phyloP scores from a whole-genome alignment of 352 stramenopile species.

The Phytophthora boehmeriae region DNA sequence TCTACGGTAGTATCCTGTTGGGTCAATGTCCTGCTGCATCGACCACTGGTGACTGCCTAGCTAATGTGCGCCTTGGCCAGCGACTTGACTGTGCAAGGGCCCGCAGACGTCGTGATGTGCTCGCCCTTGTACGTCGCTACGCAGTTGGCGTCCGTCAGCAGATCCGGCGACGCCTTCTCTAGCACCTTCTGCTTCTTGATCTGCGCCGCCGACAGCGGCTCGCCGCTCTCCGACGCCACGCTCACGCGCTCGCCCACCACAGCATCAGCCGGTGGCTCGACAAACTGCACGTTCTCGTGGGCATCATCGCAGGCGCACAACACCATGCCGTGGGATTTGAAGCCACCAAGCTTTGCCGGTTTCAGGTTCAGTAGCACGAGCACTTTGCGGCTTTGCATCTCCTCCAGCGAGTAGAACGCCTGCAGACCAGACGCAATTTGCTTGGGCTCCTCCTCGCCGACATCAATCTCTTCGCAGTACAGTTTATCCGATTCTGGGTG shows the following conservation, averaged over 20 bases:
- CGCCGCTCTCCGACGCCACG: slow-evolving; percentile 72
- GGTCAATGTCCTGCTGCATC: not conserved
- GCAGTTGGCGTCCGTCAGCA: slow-evolving; percentile 68
- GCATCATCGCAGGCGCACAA: slow-evolving; percentile 91
- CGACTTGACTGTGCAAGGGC: slow-evolving; percentile 62
- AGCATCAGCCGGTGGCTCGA: slow-evolving; percentile 93
- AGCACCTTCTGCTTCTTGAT: slow-evolving; percentile 91
- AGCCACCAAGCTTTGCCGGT: slow-evolving; percentile 95
- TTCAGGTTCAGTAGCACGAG: slow-evolving; percentile 99
- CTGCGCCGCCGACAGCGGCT: slow-evolving; percentile 77
- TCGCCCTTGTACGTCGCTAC: slow-evolving; percentile 86
- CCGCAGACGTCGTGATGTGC: slow-evolving; percentile 73
- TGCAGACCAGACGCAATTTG: slow-evolving; percentile 96
- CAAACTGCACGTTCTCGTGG: slow-evolving; percentile 94
- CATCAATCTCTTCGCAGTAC: slow-evolving; percentile 99
- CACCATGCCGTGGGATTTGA: slow-evolving; percentile 98
- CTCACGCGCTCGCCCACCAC: slow-evolving; percentile 94
- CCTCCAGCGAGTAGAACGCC: slow-evolving; percentile 94
- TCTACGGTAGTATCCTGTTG: slow-evolving; percentile 19
- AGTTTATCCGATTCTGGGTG: slow-evolving; percentile 94
- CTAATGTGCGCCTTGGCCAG: slow-evolving; percentile 74
- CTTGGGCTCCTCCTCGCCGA: slow-evolving; percentile 94
- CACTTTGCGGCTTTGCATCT: slow-evolving; percentile 95
- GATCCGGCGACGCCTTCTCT: slow-evolving; percentile 72
- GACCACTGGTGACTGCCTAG: slow-evolving; percentile 30